Evolutionary conservation across 2,329 filamentous ascomycete genomes (phyloP), one percentile per base, ranked within the genome.

Genomic region (Didymella exigua): DNA sequence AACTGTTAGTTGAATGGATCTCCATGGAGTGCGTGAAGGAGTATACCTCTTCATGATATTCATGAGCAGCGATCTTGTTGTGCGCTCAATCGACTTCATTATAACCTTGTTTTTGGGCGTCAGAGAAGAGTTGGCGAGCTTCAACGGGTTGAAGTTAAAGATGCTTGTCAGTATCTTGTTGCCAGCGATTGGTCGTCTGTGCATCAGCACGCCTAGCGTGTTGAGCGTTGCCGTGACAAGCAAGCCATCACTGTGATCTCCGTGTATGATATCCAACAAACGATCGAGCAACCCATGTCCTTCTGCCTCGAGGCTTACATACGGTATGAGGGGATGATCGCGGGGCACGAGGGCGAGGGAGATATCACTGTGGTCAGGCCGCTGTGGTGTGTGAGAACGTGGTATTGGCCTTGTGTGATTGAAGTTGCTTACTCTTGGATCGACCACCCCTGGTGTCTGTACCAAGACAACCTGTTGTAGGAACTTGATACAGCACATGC

Each of bases 401-500:
- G 41, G 51, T 33, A n/a, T 50, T 43, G 56, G 21, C 31, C 14
- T 47, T 21, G 21, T 33, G 44, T 18, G 21, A 18, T 10, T 49
- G 63, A 24, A 42, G 49, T 52, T 61, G 58, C 85, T 75, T 84
- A 96, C 91, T 79, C 91, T 87, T 64, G 90, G 89, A 71, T 98
- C 93, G 63, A 90, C 89, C 54, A 88, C 79, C 41, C 91, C 91
- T n/a, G 88, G 87, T 10, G 91, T 97, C 76, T 99, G 93, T 16
- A 92, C 90, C 62, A 97, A 84, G 38, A 99, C 89, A 38, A 98
- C 91, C 60, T 91, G 87, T 78, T 99, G 93, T 31, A 91, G 89
- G 75, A 99, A 99, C 76, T 99, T 99, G 82, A 98, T 89, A 79
- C 95, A 98, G 81, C 92, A 96, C 74, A 98, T 88, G 67, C 88